Evolutionary conservation across 2,329 filamentous ascomycete species (phyloP), one percentile per base, ranked within the genome.

Genomic region (Sporothrix pseudoabietina): DNA sequence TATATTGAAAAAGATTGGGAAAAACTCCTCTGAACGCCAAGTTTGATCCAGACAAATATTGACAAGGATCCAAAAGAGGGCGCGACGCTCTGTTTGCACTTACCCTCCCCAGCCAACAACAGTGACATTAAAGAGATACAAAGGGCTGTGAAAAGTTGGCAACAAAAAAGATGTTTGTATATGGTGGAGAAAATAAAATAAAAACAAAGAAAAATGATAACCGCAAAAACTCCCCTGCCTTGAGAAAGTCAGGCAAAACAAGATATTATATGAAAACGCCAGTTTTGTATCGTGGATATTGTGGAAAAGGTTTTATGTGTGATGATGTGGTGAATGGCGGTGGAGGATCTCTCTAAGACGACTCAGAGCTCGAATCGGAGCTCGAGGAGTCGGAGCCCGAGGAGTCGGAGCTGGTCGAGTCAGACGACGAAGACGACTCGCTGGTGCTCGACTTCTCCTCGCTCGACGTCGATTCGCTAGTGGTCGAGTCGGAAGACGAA

Each of bases 261-360:
- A 68, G 9, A 19, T 10, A 66, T 30, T 49, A 47, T 7, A 69
- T 55, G 39, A 54, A 68, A 69, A 69, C 66, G 66, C 66, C 66
- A 19, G 66, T 55, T 54, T 54, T 69, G 47, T 69, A 41, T 69
- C 47, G 30, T 69, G 12, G 65, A 68, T 49, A 19, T 54, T 35
- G 49, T 52, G 19, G 19, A 5, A n/a, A 4, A 7, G 30, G 49
- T 22, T 32, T 12, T 35, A 52, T 35, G 44, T 30, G 47, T 68
- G 26, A 6, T 41, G 16, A 22, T 32, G 26, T 22, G 61, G 16
- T 22, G 65, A 12, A 44, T 32, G 26, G 35, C n/a, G 59, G 19
- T 63, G 55, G 12, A 22, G 19, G 19, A 2, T n/a, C 10, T 32
- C 7, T 30, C 26, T 47, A 70, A 16, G 35, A 44, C 6, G 52